Conservation (phyloP, 1,284 basidiomycete genomes). For the Puccinia triticina region DNA sequence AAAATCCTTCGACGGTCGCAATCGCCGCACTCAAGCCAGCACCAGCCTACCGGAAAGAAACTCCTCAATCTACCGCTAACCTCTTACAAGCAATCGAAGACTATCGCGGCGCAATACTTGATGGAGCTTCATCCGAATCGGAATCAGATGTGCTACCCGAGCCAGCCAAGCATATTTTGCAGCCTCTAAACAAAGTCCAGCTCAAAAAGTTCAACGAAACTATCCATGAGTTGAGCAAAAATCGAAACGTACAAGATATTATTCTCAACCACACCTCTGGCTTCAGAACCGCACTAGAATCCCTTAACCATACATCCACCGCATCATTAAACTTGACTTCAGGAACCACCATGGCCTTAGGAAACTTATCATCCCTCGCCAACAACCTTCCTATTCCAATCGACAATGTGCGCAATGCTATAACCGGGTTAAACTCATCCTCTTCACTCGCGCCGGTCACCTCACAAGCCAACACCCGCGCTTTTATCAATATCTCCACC, state of each 20-base stretch:
- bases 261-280: neutral
- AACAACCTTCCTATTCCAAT: neutral
- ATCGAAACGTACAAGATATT: neutral
- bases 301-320: neutral
- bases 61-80: neutral
- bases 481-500: neutral
- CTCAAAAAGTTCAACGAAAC: neutral
- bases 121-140: neutral
- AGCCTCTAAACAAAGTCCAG: neutral
- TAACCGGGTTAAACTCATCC: neutral
- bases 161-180: neutral
- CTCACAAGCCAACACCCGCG: neutral
- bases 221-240: neutral
- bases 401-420: neutral
- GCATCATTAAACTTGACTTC: neutral
- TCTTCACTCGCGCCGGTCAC: neutral
- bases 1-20: neutral
- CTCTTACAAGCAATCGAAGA: constrained; percentile 6
- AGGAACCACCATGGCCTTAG: neutral
- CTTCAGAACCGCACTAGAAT: neutral
- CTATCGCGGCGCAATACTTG: neutral
- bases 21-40: neutral
- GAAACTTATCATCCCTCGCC: neutral
- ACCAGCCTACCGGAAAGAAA: too few relatives aligned
- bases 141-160: neutral